Evolutionary conservation across 2,329 filamentous ascomycete species (phyloP), one percentile per base, ranked within the genome.

Genomic region (Elsinoe necatrix): DNA sequence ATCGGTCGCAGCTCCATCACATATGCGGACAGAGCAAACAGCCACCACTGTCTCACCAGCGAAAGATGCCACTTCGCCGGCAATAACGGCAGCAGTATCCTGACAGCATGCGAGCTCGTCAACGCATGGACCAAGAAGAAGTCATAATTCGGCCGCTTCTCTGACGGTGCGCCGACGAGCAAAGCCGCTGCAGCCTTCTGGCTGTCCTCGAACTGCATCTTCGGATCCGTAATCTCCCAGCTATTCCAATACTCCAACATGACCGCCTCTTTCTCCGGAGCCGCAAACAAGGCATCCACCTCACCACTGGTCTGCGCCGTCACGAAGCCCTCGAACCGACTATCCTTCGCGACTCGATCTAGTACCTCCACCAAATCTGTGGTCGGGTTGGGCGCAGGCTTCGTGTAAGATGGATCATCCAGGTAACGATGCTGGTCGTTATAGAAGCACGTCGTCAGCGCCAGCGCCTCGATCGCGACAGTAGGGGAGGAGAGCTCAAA

Each of bases 191-290:
- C 80, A 2, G 79, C 71, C 58, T 76, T 72, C 61, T 85, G 82
- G 0, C 84, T 87, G 57, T 86, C 79, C 58, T 82, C 79, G 66
- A 97, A 95, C 65, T 90, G 85, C 61, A 80, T 77, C n/a, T 78
- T 77, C 0, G 87, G 85, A 59, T 91, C 78, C 7, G 77, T 72
- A 8, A 95, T 77, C 8, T 78, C 75, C 91, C 90, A 96, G 2
- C 86, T 84, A 62, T 95, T 93, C 89, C 90, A 97, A 73, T 97
- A 89, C 63, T 95, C 86, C 45, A 96, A 71, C 14, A 95, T 75
- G 0, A 84, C 77, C 12, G 79, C 76, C 65, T 92, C 86, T 54
- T 86, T 80, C 66, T 91, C 85, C 55, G 86, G 80, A 59, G 86
- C 75, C 34, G 80, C 71, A 60, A 96, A 85, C 6, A 96, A 74